Evolutionary conservation across 768 basidiomycete genomes (phyloP).

Genomic region (Lactarius deliciosus): DNA sequence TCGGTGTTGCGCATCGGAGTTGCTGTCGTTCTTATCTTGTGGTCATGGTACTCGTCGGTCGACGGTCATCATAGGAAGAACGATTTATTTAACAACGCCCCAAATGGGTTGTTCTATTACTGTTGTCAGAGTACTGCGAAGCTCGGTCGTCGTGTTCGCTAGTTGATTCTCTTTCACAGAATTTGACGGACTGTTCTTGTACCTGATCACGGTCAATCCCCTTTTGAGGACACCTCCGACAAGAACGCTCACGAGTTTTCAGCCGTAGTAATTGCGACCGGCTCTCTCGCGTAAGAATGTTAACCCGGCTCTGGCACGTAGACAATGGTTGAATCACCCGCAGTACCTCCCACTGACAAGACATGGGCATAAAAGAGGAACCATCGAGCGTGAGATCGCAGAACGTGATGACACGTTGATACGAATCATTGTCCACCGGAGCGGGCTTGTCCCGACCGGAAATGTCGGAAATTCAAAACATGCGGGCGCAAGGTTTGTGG

Average conservation of each 20-base stretch:
- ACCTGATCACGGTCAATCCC: not conserved
- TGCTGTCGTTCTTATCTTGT: not conserved
- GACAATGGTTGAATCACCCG: not conserved
- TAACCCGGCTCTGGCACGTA: not conserved
- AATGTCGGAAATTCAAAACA: not conserved
- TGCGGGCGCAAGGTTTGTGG: not conserved
- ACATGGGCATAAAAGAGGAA: not conserved
- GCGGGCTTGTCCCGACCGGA: not conserved
- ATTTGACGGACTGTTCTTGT: not conserved
- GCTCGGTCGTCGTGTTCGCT: not conserved
- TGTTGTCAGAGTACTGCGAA: not conserved
- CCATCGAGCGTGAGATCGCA: not conserved
- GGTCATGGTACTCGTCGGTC: not conserved
- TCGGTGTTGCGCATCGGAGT: not conserved
- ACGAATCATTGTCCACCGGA: not conserved
- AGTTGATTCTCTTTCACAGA: not conserved
- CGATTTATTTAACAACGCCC: not conserved
- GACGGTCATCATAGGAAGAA: not conserved
- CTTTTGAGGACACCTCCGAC: not conserved
- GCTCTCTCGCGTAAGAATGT: not conserved
- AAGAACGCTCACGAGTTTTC: not conserved
- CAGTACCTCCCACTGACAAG: not conserved
- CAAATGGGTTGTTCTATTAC: not conserved
- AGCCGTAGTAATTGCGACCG: not conserved
- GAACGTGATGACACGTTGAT: not conserved